phyloP scores from a whole-genome alignment of 2,329 filamentous ascomycete genomes.

The Didymella arachidicola region DNA sequence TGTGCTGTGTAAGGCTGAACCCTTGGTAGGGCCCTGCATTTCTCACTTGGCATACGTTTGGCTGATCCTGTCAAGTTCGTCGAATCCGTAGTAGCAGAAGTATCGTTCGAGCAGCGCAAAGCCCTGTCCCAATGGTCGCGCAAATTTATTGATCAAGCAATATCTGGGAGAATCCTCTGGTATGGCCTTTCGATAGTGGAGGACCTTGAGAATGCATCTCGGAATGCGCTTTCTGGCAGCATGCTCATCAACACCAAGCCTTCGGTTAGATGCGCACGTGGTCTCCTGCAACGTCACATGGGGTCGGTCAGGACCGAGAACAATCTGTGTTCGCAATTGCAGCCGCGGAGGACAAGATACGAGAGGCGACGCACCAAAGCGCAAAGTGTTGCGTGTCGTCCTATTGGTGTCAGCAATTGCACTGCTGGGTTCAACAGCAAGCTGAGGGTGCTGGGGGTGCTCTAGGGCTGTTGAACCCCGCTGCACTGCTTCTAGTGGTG shows the following conservation, averaged over 20 bases:
- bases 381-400: conserved; percentile 1
- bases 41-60: conserved; percentile 13
- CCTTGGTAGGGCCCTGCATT: neutral
- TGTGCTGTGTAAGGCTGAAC: neutral
- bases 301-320: conserved; percentile 12
- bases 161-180: neutral
- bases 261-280: conserved; percentile 13
- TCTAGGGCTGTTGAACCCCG: conserved; percentile 22
- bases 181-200: neutral
- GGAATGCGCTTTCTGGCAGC: conserved; percentile 8
- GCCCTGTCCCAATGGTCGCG: neutral
- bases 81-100: neutral
- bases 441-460: neutral
- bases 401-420: conserved; percentile 1
- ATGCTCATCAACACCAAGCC: conserved; percentile 14
- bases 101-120: neutral
- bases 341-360: conserved; percentile 7
- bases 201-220: neutral
- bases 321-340: neutral
- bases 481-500: conserved; percentile 14
- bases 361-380: conserved; percentile 6
- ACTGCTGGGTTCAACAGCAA: conserved; percentile 5
- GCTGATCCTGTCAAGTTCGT: conserved; percentile 9
- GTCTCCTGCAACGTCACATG: conserved; percentile 11
- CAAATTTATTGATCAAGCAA: neutral